Evolutionary conservation across 2,329 filamentous ascomycete species (phyloP), one percentile per base, ranked within the genome.

Genomic region (Colletotrichum euphorbiae): DNA sequence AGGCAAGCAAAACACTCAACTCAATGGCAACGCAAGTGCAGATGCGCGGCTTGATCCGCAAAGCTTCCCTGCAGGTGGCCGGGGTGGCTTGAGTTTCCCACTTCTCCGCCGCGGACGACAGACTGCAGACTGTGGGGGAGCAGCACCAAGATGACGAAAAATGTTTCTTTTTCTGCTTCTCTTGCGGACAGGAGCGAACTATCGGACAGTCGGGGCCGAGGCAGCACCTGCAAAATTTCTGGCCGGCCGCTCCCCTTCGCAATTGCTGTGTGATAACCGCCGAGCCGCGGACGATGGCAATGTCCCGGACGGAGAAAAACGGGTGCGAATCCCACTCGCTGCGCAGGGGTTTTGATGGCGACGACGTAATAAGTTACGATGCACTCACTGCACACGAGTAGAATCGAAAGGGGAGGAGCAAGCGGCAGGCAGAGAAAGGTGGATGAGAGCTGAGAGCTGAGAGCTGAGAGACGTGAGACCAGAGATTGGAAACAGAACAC

Each of bases 71-170:
- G 60, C 51, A 52, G 28, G 33, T 57, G 59, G 42, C 64, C 21
- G 31, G 52, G 65, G 58, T 64, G 36, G 13, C 31, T 19, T 19
- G 13, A n/a, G 43, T 15, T 40, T 36, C 42, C 43, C 54, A 51
- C 24, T 21, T 33, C 24, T 17, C 40, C 42, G 43, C 59, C 12
- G 36, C 36, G 36, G 36, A 15, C 36, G 12, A 45, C 58, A 57
- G 63, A 57, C 45, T 67, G 64, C 58, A 57, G 63, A 57, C 45
- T 67, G 64, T 62, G 42, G 58, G 48, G 51, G 51, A 54, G 48
- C 46, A 61, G 62, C 28, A 28, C 28, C 28, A 24, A 2, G 6
- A 28, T 48, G 46, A 65, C 46, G 31, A 11, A 17, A 28, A 33
- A 51, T 38, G 38, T 24, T 55, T 62, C 21, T 62, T 42, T 48